Base-by-base conservation (phyloP, 177 flowering plant species). In the Vitis hybrid region DNA sequence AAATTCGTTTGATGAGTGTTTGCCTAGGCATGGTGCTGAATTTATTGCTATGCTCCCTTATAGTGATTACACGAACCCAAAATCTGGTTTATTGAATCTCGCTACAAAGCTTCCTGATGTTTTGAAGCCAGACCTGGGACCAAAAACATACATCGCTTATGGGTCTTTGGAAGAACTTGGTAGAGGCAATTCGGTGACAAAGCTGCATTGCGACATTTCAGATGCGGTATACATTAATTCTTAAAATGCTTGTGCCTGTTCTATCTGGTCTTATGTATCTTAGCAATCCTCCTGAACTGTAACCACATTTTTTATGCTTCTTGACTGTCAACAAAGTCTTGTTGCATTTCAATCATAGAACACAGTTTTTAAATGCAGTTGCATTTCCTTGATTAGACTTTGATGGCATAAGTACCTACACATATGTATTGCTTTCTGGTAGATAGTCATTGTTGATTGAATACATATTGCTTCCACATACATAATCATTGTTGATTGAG, bases 121-220 rank as follows among this genome's bases (percentile, higher is more conserved):
- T n/a, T 70, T 80, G 80, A 90, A 84, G 83, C 93, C 95, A 7
- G 95, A 92, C 60, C 77, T 92, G 77, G 95, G 95, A 51, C 95
- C 95, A 16, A 90, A 92, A 81, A 81, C 91, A 31, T 90, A 92
- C 71, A 88, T 92, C 52, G 97, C 92, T 2, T 90, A 89, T 78
- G 97, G 97, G 64, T 74, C 52, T 70, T 39, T 56, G 26, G 86
- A 89, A 81, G 97, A 90, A 72, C 90, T 92, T 68, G 92, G 95
- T 16, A 80, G 84, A 74, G 97, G 97, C 67, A 93, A 90, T 76
- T 92, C 97, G 3, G 95, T 90, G 67, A 86, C 97, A 33, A 92
- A 92, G 75, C 74, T 92, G 66, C 97, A 92, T 62, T 92, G 97
- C 67, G 94, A 92, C 67, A 81, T 90, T 72, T 89, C 95, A 75